These are phyloP conservation scores for Cryphonectria japonica DNA, from an alignment of 2,329 filamentous ascomycete genomes.

Conservation along the genomic window DNA sequence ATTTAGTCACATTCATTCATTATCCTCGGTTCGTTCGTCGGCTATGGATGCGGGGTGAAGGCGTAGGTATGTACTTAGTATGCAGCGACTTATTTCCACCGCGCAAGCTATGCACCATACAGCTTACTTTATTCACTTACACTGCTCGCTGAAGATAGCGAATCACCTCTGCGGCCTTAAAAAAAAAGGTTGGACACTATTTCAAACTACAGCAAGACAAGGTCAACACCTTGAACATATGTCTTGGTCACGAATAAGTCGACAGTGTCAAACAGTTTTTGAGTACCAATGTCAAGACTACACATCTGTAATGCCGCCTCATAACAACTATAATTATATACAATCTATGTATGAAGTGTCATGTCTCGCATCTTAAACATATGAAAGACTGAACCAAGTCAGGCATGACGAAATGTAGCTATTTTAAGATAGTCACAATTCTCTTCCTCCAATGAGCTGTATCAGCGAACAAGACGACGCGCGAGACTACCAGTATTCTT, in stretches of 20 bases:
- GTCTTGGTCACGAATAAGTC: neutral
- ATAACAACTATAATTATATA: neutral
- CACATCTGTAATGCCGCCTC: neutral
- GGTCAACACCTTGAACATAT: neutral
- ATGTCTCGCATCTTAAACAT: neutral
- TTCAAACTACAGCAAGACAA: neutral
- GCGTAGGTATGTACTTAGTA: neutral
- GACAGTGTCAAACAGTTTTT: neutral
- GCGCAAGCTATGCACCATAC: neutral
- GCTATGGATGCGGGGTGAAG: neutral
- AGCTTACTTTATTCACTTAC: constrained; percentile 1
- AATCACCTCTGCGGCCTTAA: no score
- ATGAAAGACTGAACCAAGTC: neutral
- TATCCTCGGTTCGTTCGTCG: neutral
- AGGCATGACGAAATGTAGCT: neutral
- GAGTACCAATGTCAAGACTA: neutral
- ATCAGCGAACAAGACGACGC: neutral
- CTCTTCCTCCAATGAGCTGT: neutral
- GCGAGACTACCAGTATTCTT: neutral
- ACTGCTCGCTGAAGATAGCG: no score
- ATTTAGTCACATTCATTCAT: no score
- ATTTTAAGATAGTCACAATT: neutral
- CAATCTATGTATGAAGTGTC: no score
- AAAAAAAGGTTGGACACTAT: no score
- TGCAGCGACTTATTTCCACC: neutral